Evolutionary conservation across 768 basidiomycete genomes (phyloP), one percentile per base, ranked within the genome.

Genomic region (Tremella yokohamensis): DNA sequence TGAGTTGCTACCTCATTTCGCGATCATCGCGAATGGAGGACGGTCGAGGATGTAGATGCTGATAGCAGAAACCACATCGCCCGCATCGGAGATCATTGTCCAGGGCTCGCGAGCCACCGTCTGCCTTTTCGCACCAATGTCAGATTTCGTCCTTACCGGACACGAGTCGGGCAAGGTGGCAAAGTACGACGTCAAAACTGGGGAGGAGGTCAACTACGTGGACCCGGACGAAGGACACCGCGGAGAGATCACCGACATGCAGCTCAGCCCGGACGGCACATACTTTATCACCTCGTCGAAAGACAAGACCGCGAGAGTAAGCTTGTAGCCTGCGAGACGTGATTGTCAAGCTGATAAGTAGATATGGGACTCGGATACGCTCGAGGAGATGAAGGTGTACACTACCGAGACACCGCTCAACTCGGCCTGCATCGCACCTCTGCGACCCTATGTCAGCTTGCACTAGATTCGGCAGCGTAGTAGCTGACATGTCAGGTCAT

Each of bases 261-360:
- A 99, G 75, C 78, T 97, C 62, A 86, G 86, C 69, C 84, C 84
- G 38, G 96, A 98, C 75, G 82, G 89, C 57, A 87, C 90, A 15
- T 99, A 97, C 76, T 96, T 97, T 77, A 82, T 97, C 73, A 99
- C 96, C 7, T 88, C 88, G 72, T 90, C 88, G 79, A 97, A 96
- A 79, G 96, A 99, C 78, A 97, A 98, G 80, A 87, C 86, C 25
- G 92, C 96, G 26, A 84, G 90, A 80, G 90, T 91, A 62, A 52
- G 86, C 80, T 34, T 8, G 4, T 45, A 4, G 42, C 4, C 15
- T 22, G 6, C 42, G n/a, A n/a, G n/a, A 6, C n/a, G 22, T 22
- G 4, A 15, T 45, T 45, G 15, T 18, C 6, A 4, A 22, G 22
- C 22, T 45, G 42, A n/a, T 45, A 45, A 16, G 42, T 47, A 73